Percentiles rank a stretch among this genome's conserved stretches.
Evolutionary conservation across 2,329 filamentous ascomycete genomes (phyloP).

Genomic region (Phoma sp.): DNA sequence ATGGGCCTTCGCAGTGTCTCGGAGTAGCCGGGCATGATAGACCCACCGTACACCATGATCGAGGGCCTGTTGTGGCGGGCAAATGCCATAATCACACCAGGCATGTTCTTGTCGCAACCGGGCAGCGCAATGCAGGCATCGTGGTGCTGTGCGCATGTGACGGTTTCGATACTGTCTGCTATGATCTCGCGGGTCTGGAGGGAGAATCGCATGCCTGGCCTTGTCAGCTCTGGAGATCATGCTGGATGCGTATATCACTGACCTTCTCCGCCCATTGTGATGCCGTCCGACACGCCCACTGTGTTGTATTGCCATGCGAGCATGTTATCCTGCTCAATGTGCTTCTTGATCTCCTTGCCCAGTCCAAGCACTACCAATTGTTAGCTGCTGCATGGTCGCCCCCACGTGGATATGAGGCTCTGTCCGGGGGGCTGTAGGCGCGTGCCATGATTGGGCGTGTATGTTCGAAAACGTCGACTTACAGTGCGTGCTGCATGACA

Average conservation of each 20-base stretch:
- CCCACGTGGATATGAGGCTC: constrained; percentile 22
- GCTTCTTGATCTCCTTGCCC: constrained; percentile 83
- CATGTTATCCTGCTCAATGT: constrained; percentile 82
- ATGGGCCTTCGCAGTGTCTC: constrained; percentile 75
- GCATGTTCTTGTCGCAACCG: constrained; percentile 98
- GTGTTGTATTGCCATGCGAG: constrained; percentile 95
- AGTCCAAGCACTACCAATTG: constrained; percentile 74
- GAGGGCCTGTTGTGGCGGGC: constrained; percentile 90
- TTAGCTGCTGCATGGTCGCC: constrained; percentile 19
- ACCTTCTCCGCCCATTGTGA: constrained; percentile 95
- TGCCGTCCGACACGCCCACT: constrained; percentile 86
- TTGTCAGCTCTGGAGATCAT: not conserved
- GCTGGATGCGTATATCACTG: not conserved
- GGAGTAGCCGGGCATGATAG: constrained; percentile 86
- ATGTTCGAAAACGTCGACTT: constrained; percentile 26
- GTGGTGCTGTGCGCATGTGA: constrained; percentile 89
- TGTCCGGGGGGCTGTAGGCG: not conserved
- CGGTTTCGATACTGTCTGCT: constrained; percentile 90
- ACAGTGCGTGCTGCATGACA: constrained; percentile 56
- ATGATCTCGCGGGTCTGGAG: constrained; percentile 91
- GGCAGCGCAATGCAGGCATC: constrained; percentile 94
- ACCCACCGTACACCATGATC: constrained; percentile 94
- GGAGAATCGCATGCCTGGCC: constrained; percentile 86
- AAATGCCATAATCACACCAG: constrained; percentile 87
- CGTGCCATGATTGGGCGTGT: not conserved